Evolutionary conservation across 345 rosid species (phyloP).

Genomic region (Hirschfeldia incana): DNA sequence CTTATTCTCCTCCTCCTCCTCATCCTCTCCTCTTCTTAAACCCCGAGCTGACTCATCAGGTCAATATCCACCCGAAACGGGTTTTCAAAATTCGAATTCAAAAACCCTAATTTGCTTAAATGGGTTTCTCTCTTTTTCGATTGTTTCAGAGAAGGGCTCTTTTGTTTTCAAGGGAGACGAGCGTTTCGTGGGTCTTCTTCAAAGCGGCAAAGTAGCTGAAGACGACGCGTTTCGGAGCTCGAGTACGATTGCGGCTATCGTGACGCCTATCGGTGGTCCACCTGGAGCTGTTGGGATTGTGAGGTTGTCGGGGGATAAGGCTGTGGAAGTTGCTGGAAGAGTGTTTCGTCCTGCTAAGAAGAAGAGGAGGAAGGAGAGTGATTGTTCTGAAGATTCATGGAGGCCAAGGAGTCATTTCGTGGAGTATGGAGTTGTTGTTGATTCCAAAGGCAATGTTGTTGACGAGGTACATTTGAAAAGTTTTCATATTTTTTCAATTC

Average conservation of each 20-base stretch:
- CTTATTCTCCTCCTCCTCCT: conserved; percentile 38
- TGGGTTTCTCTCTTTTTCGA: neutral
- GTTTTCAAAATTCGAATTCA: neutral
- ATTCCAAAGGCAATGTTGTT: conserved; percentile 56
- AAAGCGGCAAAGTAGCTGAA: conserved; percentile 9
- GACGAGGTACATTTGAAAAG: conserved; percentile 60
- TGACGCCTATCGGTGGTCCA: conserved; percentile 80
- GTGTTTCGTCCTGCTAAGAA: conserved; percentile 60
- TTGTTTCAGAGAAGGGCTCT: conserved; percentile 44
- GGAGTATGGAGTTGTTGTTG: conserved; percentile 80
- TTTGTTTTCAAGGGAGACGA: conserved; percentile 55
- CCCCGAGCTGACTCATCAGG: conserved; percentile 51
- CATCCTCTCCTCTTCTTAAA: conserved; percentile 42
- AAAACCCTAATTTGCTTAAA: neutral
- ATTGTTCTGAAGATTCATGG: conserved; percentile 44
- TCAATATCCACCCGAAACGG: neutral
- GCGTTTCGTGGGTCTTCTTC: conserved; percentile 44
- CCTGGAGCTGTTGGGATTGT: conserved; percentile 85
- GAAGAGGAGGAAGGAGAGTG: conserved; percentile 22
- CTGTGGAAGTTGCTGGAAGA: conserved; percentile 60
- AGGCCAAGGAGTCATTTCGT: conserved; percentile 75
- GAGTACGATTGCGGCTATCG: conserved; percentile 74
- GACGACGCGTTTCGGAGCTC: conserved; percentile 35
- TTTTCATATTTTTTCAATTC: neutral
- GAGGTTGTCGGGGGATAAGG: conserved; percentile 68